A percentile compares a stretch with the other conserved stretches of the same genome.
Evolutionary conservation across 2,329 filamentous ascomycete genomes (phyloP).

Genomic region (Aspergillus sp.): DNA sequence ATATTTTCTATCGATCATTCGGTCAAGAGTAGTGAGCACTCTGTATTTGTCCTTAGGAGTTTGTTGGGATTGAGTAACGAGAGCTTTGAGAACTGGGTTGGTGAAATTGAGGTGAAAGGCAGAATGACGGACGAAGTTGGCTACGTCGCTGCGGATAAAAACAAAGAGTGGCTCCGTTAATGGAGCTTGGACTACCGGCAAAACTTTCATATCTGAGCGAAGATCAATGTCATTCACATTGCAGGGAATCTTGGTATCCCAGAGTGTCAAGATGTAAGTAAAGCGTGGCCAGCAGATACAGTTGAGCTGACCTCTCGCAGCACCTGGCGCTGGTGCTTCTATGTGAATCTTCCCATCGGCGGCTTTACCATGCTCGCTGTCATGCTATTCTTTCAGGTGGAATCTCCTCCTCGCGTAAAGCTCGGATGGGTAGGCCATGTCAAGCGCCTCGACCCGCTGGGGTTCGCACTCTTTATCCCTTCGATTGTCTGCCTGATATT

Average conservation of each 20-base stretch:
- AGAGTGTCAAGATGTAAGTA: conserved; percentile 8
- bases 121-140: conserved; percentile 9
- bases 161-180: conserved; percentile 10
- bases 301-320: conserved; percentile 7
- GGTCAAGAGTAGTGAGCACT: not conserved
- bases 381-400: conserved; percentile 6
- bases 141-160: conserved; percentile 8
- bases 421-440: not conserved
- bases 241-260: conserved; percentile 35
- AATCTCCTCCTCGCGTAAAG: not conserved
- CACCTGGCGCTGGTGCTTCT: conserved; percentile 46
- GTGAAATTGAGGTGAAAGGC: not conserved
- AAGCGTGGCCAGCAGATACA: not conserved
- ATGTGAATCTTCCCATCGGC: conserved; percentile 48
- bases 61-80: not conserved
- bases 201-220: not conserved
- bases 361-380: conserved; percentile 5
- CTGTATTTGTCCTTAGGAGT: not conserved
- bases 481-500: conserved; percentile 51
- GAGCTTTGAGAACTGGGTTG: not conserved
- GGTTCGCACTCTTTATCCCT: conserved; percentile 46
- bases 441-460: conserved; percentile 44
- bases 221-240: conserved; percentile 37
- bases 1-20: not conserved
- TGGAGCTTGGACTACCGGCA: not conserved